Conservation (phyloP, 2,329 filamentous ascomycete genomes). For the Colletotrichum godetiae region DNA sequence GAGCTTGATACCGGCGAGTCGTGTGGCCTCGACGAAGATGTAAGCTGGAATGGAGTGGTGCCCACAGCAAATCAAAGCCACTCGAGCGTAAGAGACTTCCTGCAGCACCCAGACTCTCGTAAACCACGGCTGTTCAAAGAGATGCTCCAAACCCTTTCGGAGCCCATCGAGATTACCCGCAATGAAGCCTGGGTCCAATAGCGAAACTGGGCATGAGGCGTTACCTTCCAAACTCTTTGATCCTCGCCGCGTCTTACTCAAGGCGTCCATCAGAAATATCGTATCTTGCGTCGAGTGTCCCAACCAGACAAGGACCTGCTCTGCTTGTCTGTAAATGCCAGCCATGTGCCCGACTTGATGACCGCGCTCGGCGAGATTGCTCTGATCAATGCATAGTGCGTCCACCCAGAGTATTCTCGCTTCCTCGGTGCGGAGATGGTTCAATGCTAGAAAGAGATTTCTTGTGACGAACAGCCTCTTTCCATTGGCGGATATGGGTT, state of each 20-base stretch:
- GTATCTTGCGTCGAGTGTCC: background rate
- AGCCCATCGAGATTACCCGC: too few species aligned
- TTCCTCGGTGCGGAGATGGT: background rate
- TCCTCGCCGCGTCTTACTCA: too few species aligned
- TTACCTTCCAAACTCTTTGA: too few species aligned
- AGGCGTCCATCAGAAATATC: background rate
- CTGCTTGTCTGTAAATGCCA: conserved; percentile 17
- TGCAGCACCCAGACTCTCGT: conserved; percentile 20
- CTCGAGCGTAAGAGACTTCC: background rate
- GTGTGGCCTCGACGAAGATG: background rate
- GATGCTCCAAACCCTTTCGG: too few species aligned
- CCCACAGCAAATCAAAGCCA: background rate
- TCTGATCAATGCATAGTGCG: conserved; percentile 30
- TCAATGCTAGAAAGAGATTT: background rate
- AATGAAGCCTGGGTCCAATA: too few species aligned
- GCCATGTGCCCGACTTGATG: conserved; percentile 30
- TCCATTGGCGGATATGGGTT: background rate
- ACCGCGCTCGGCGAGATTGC: background rate
- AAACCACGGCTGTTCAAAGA: background rate
- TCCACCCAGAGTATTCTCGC: conserved; percentile 37
- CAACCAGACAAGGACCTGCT: conserved; percentile 23
- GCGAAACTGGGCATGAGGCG: too few species aligned
- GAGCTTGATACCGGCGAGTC: background rate
- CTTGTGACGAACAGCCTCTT: background rate
- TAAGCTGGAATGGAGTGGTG: background rate